Evolutionary conservation across 202 grass and related monocot genomes (phyloP).

Genomic region (Schoenoplectus tabernaemontani): DNA sequence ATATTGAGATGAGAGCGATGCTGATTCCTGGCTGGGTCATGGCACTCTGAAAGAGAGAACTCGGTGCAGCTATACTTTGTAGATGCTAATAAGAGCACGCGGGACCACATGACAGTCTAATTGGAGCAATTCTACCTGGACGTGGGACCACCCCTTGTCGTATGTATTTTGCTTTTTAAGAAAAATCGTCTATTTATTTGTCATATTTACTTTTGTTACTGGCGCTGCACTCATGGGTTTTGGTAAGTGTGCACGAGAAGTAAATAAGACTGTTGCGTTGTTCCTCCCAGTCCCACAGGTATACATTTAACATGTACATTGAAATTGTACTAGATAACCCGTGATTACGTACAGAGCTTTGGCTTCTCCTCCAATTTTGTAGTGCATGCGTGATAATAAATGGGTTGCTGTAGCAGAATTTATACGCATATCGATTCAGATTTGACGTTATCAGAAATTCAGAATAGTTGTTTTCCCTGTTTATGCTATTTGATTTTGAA

Average conservation of each 20-base stretch:
- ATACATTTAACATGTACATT: background rate
- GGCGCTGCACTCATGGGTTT: background rate
- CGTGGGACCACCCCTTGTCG: background rate
- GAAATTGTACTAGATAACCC: background rate
- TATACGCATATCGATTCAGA: too few relatives aligned
- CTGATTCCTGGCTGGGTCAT: too few relatives aligned
- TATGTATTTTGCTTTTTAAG: background rate
- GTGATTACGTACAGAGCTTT: background rate
- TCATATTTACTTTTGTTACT: background rate
- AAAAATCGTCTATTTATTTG: background rate
- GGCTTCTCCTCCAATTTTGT: background rate
- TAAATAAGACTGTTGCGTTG: background rate
- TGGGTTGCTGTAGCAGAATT: too few relatives aligned
- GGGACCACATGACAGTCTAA: conserved; percentile 19
- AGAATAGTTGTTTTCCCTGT: background rate
- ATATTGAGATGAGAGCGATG: conserved; percentile 3
- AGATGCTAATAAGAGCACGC: background rate
- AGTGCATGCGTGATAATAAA: too few relatives aligned
- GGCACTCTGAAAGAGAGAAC: too few relatives aligned
- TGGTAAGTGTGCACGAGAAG: background rate
- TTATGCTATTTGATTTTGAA: background rate
- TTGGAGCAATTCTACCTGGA: background rate
- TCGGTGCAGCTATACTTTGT: background rate
- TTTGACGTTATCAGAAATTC: background rate
- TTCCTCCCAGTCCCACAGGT: too few relatives aligned